Conservation (phyloP, 2,329 filamentous ascomycete species). For the Aspergillus versicolor region DNA sequence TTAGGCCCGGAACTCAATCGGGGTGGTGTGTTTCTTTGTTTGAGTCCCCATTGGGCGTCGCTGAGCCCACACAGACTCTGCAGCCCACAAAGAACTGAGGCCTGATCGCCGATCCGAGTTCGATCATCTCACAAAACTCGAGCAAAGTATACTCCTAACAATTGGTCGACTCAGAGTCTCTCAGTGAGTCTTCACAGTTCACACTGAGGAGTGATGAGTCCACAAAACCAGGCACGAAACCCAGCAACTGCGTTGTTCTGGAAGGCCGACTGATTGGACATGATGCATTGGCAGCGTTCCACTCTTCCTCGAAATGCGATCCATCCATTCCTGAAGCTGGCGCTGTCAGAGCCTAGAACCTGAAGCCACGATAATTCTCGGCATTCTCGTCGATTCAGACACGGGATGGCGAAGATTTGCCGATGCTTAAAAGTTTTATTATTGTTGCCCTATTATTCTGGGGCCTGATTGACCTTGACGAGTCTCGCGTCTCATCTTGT, state of each 20-base stretch:
- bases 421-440: no score
- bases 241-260: not conserved
- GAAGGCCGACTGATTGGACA: slow-evolving; percentile 1
- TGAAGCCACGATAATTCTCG: not conserved
- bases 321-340: not conserved
- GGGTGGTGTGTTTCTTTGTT: slow-evolving; percentile 4
- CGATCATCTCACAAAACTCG: not conserved
- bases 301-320: slow-evolving; percentile 1
- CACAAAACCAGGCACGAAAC: not conserved
- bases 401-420: no score
- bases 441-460: not conserved
- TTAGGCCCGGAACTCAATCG: not conserved
- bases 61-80: not conserved
- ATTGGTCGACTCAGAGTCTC: no score
- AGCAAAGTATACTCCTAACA: no score
- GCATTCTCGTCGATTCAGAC: no score
- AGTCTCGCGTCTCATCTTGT: no score
- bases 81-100: not conserved
- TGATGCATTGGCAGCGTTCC: not conserved
- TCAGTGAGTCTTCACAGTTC: no score
- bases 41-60: not conserved
- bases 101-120: not conserved
- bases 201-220: no score
- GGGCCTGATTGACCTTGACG: not conserved
- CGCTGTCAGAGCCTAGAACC: not conserved